phyloP scores from a whole-genome alignment of 257 asterid species.

The Cinchona pubescens region DNA sequence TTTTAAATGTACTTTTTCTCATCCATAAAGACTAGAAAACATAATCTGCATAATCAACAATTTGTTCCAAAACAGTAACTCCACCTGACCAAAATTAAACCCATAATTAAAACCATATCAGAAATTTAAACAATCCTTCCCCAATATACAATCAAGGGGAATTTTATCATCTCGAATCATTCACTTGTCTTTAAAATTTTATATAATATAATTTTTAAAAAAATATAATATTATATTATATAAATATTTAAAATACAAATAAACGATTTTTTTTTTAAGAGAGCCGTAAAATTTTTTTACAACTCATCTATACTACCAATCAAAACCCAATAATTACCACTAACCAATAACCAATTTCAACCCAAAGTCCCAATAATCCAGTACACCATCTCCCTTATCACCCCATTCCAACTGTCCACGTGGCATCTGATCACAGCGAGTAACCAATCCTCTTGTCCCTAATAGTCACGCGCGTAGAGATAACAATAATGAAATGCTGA shows the following conservation, averaged over 20 bases:
- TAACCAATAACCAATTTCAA: neutral
- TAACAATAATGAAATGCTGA: slow-evolving; percentile 11
- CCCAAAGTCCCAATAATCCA: neutral
- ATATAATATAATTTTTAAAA: no score
- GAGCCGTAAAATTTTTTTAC: no score
- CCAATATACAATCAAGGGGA: no score
- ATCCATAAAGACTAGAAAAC: neutral
- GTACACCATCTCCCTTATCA: neutral
- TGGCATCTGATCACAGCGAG: neutral
- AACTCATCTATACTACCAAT: neutral
- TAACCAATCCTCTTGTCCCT: no score
- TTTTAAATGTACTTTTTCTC: neutral
- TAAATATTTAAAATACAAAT: no score
- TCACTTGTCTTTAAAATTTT: no score
- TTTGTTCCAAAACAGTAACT: neutral
- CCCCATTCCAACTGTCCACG: neutral
- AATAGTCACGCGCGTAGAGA: slow-evolving; percentile 19
- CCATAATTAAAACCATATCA: neutral
- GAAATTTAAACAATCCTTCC: neutral
- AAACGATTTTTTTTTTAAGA: no score
- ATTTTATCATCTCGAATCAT: no score
- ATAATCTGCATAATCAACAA: neutral
- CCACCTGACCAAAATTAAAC: neutral
- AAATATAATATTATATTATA: no score
- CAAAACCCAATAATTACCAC: neutral